Base-by-base conservation (phyloP, 345 rosid genomes). In the Hibiscus tridactylites region DNA sequence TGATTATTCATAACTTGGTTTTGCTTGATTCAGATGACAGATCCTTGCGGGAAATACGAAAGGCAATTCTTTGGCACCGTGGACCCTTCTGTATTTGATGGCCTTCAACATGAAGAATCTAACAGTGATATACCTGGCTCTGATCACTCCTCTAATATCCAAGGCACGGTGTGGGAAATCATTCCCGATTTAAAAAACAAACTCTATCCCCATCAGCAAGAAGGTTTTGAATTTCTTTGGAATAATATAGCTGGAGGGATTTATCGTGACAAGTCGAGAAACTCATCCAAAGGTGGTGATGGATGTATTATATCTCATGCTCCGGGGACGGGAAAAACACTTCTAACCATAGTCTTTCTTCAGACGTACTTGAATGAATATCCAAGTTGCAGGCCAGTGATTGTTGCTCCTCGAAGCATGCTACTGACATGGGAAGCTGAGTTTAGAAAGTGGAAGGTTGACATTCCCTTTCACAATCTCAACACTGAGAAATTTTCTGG, bases 241-340 rank as follows among this genome's bases (percentile, higher is more conserved):
- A 85, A 73, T 17, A 91, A 86, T 46, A 58, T 93, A 63, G 93
- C 86, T 4, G 96, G 98, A 16, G 83, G 86, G n/a, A 82, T 85
- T 42, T 46, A 80, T 8, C 83, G 85, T n/a, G 83, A 86, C 8
- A 80, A 88, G 74, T 44, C 88, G 79, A 74, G 76, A 71, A 79
- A 75, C 76, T 19, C 71, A 52, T 72, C 39, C 61, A 46, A 65
- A n/a, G 26, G 49, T 54, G 31, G 75, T 19, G 81, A 76, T 13
- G 98, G 98, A 24, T 93, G 98, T 75, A 79, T 93, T 24, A 87
- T 91, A 57, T 89, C 97, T 0, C 98, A 93, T 71, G 85, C 89
- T 21, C 91, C 96, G 4, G 97, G 98, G 39, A 89, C 98, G 0
- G 97, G 97, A 28, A 93, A 93, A 80, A 87, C 98, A 16, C 90